These are phyloP conservation scores for Ampelocalamus luodianensis DNA, from an alignment of 176 grass and related monocot species.

Conservation along the genomic window DNA sequence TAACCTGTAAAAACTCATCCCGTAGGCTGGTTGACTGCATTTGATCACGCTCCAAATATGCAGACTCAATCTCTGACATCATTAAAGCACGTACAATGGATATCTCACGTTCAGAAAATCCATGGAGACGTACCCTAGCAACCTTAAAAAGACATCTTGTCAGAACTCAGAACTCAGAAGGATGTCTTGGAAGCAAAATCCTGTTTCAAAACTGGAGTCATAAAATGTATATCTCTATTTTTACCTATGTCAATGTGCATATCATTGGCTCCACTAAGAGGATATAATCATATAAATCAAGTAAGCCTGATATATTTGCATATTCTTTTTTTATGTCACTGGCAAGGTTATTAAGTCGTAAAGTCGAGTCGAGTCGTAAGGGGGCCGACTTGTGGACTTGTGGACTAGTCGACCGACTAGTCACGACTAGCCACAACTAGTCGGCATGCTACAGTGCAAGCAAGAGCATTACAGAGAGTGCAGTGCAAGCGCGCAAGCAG, in stretches of 20 bases:
- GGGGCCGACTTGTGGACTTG: too few relatives aligned
- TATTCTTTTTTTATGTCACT: not conserved
- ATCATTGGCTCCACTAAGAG: not conserved
- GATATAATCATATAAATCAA: constrained; percentile 8
- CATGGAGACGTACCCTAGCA: constrained; percentile 91
- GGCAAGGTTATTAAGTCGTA: too few relatives aligned
- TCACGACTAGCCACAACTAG: too few relatives aligned
- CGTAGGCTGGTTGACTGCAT: constrained; percentile 92
- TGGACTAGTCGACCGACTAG: too few relatives aligned
- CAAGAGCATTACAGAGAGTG: too few relatives aligned
- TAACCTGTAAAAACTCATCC: constrained; percentile 93
- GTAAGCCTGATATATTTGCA: constrained; percentile 11
- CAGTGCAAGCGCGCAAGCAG: too few relatives aligned
- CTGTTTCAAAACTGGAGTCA: constrained; percentile 20
- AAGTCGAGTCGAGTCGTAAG: too few relatives aligned
- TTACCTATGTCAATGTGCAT: constrained; percentile 5
- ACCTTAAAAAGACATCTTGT: constrained; percentile 60
- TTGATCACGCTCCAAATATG: constrained; percentile 96
- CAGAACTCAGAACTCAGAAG: not conserved
- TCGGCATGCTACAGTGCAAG: too few relatives aligned
- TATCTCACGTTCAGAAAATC: constrained; percentile 98
- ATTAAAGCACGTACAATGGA: constrained; percentile 95
- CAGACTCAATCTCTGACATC: constrained; percentile 99
- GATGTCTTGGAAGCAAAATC: constrained; percentile 39
- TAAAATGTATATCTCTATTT: constrained; percentile 19